phyloP scores from a whole-genome alignment of 2,329 filamentous ascomycete genomes.

The Trichoderma harzianum region DNA sequence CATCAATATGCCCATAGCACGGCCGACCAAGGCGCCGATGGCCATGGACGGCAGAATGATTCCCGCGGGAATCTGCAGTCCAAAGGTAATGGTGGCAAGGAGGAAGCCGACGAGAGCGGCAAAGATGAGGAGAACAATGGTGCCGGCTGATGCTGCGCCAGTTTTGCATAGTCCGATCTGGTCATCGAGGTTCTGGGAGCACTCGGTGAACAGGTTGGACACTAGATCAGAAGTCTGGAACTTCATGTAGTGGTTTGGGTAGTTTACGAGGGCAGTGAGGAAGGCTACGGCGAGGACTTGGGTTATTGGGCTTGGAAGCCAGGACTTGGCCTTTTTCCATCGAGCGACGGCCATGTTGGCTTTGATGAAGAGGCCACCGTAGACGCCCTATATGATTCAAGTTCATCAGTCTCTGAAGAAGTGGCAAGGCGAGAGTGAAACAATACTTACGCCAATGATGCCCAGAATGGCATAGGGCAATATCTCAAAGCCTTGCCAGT shows the following conservation, averaged over 20 bases:
- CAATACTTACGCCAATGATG: conserved; percentile 62
- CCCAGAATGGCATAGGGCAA: conserved; percentile 84
- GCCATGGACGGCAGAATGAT: conserved; percentile 96
- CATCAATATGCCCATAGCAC: conserved; percentile 83
- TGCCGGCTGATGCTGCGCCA: conserved; percentile 75
- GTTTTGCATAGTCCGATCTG: conserved; percentile 87
- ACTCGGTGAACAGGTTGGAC: conserved; percentile 88
- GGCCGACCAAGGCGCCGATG: conserved; percentile 85
- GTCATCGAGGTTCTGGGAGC: conserved; percentile 76
- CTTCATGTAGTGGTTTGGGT: conserved; percentile 94
- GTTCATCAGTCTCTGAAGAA: not conserved
- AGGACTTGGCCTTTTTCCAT: conserved; percentile 67
- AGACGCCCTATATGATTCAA: conserved; percentile 61
- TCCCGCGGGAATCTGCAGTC: conserved; percentile 88
- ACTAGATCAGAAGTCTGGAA: conserved; percentile 89
- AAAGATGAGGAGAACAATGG: conserved; percentile 77
- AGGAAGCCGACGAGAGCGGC: conserved; percentile 82
- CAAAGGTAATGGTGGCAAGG: conserved; percentile 84
- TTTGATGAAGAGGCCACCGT: conserved; percentile 92
- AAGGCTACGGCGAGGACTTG: conserved; percentile 80
- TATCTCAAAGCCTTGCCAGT: conserved; percentile 94
- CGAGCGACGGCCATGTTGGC: conserved; percentile 82
- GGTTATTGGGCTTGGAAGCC: conserved; percentile 68
- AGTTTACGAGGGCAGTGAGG: conserved; percentile 85
- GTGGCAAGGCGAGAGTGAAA: not conserved